Evolutionary conservation across 352 stramenopile genomes (phyloP), one percentile per base, ranked within the genome.

Genomic region (Phytophthora pistaciae): DNA sequence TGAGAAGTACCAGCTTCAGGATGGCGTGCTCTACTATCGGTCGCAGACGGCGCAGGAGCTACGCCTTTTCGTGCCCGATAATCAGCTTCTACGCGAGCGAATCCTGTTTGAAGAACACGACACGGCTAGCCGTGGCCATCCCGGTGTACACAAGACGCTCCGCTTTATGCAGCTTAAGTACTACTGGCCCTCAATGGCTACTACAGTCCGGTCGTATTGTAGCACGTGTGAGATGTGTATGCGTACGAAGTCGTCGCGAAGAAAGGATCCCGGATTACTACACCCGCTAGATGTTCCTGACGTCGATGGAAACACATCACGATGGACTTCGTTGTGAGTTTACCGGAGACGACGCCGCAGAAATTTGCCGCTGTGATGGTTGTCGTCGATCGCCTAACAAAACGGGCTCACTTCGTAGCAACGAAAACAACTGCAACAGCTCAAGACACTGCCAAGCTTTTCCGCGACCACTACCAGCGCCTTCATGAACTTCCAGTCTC

Each of bases 41-140:
- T 56, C 27, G 3, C 55, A 60, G 11, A 31, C 38, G 9, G 27
- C 25, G 42, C 40, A 62, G 9, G 38, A 38, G 21, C 42, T 31
- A 7, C 38, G 42, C 3, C 23, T 42, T 16, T 64, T 44, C 18
- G 27, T 64, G 5, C 58, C 44, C 6, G 58, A 64, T 23, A 20
- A 23, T n/a, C 8, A 7, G 27, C 4, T 1, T 46, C n/a, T 56
- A 5, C 25, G 58, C 3, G 44, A 64, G 14, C 29, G 23, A 20
- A 48, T 64, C n/a, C 44, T 64, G 25, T 56, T 64, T 20, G 44
- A 56, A 54, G 58, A 64, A n/a, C 58, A 64, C 44, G 58, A 64
- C 21, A 56, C 58, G 2, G 40, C 58, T 25, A 33, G 9, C 29
- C 29, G 57, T 20, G 56, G 56, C 1, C 56, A 64, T 29, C 58